Evolutionary conservation across 2,329 filamentous ascomycete genomes (phyloP), one percentile per base, ranked within the genome.

Genomic region (Madurella mycetomatis): DNA sequence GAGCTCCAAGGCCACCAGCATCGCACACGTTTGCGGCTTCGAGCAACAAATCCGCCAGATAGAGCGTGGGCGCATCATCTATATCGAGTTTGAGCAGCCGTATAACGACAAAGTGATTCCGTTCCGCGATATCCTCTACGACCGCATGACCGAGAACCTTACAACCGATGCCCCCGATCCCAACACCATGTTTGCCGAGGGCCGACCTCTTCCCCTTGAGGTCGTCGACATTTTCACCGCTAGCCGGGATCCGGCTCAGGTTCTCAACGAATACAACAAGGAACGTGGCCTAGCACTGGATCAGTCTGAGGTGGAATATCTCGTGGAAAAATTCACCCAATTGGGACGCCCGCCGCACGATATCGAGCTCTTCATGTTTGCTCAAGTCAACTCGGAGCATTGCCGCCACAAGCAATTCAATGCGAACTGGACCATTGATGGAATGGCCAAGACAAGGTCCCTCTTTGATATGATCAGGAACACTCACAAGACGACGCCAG

Each of bases 351-450:
- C 81, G 47, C 90, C 90, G 1, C 86, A 91, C 57, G 94, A 97
- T 69, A 89, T 97, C 43, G 94, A 99, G 74, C 80, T 97, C 18
- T 97, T 97, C 79, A 97, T 97, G 94, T 99, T 97, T 70, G 92
- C 92, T 15, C 94, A 99, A 73, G 92, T 99, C 69, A 97, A 97
- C 76, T 97, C 92, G 2, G 94, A 99, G 78, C 92, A 97, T 72
- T 96, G 79, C 62, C 77, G 79, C 19, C 79, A 82, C 70, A 95
- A 96, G 77, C 88, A 95, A 65, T 99, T 99, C 81, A 99, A 99
- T 71, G 92, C 94, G 30, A 86, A 85, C 55, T 99, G 94, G 90
- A 94, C 86, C 15, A 95, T 99, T 64, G 92, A 99, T 69, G 92
- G 92, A 49, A 78, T 87, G 62, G 75, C 79, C 60, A 94, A 92